A percentile compares a stretch with the other conserved stretches of the same genome.
These are phyloP conservation scores for Aspergillus quadrilineatus DNA, from an alignment of 2,329 filamentous ascomycete species.

Conservation along the genomic window DNA sequence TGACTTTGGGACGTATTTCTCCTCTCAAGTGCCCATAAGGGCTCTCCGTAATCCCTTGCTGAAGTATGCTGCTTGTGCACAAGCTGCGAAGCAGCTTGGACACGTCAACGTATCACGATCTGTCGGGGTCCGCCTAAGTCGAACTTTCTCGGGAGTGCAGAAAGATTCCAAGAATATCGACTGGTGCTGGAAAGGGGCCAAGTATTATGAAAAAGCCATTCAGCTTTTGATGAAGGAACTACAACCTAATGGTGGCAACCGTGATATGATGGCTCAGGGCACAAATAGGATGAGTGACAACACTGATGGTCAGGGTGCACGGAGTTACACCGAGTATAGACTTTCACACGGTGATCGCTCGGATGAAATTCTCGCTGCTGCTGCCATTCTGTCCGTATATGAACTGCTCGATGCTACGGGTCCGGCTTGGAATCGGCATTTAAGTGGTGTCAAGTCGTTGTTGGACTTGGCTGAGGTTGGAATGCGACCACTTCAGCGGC, in stretches of 20 bases:
- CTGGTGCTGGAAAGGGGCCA: conserved; percentile 61
- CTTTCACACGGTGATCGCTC: conserved; percentile 41
- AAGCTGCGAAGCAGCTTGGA: conserved; percentile 61
- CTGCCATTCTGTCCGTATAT: conserved; percentile 66
- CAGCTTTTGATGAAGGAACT: conserved; percentile 53
- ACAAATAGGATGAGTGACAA: conserved; percentile 32
- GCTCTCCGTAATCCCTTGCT: conserved; percentile 51
- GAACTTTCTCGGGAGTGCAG: conserved; percentile 56
- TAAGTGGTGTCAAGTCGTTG: conserved; percentile 65
- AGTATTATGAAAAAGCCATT: conserved; percentile 64
- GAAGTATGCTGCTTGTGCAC: conserved; percentile 58
- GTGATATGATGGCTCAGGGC: conserved; percentile 39
- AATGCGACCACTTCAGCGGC: conserved; percentile 42
- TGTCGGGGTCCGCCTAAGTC: conserved; percentile 46
- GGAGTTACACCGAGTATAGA: conserved; percentile 46
- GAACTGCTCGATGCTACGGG: conserved; percentile 67
- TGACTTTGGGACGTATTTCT: conserved; percentile 58
- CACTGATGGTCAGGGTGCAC: conserved; percentile 42
- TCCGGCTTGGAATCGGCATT: conserved; percentile 62
- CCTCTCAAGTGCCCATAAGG: conserved; percentile 59
- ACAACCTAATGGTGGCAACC: conserved; percentile 39
- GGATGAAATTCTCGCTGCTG: conserved; percentile 64
- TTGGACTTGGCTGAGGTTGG: conserved; percentile 50
- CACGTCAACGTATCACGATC: conserved; percentile 55
- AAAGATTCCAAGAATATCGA: conserved; percentile 51